Evolutionary conservation across 225 moss, liverwort and hornwort genomes (phyloP).

Genomic region (Rhytidiadelphus loreus): DNA sequence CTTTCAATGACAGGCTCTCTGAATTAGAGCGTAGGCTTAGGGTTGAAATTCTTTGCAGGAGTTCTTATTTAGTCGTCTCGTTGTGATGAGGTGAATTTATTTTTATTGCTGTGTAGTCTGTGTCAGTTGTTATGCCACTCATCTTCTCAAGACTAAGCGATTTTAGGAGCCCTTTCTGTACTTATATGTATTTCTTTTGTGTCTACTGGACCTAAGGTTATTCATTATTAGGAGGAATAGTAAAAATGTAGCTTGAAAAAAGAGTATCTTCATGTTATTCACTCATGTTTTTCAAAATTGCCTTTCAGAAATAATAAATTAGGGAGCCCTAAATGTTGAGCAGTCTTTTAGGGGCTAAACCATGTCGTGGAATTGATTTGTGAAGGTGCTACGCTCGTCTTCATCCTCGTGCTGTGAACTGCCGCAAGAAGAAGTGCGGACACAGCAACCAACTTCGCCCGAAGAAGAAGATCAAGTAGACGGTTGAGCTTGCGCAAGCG

Average conservation of each 20-base stretch:
- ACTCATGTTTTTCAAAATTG: background rate
- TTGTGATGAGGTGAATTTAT: background rate
- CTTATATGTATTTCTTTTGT: background rate
- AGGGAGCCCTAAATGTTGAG: background rate
- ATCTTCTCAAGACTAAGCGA: background rate
- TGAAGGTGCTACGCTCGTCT: conserved; percentile 84
- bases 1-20: background rate
- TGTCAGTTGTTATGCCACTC: background rate
- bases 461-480: conserved; percentile 76
- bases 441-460: conserved; percentile 89
- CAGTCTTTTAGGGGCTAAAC: background rate
- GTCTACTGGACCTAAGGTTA: background rate
- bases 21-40: background rate
- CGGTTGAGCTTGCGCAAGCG: background rate
- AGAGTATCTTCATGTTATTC: background rate
- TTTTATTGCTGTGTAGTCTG: too few relatives aligned
- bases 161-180: background rate
- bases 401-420: conserved; percentile 85
- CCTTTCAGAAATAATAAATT: too few relatives aligned
- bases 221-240: background rate
- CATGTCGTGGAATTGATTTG: background rate
- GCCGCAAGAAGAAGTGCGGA: conserved; percentile 92
- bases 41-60: background rate
- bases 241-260: background rate
- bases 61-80: background rate